Base-by-base conservation (phyloP, 805 yeast genomes). In the Candida caryicola region DNA sequence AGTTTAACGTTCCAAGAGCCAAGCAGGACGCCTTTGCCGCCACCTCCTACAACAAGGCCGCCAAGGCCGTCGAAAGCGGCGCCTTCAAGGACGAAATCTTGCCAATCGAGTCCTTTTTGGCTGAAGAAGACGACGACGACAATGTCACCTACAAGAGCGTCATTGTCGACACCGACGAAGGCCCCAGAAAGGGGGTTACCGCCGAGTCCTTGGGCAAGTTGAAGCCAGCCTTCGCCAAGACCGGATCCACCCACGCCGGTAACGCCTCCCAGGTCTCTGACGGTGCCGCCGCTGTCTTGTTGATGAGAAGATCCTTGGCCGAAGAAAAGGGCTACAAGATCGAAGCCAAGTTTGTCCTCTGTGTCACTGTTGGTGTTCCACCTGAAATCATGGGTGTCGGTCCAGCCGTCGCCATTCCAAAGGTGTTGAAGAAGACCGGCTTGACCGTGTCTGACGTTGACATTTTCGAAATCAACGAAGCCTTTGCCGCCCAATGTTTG, bases 381-480 rank as follows among this genome's bases (percentile, higher is more conserved):
- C 97, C 97, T 16, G 95, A 88, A 66, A 79, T 90, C 44, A 91
- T 91, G 99, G 99, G 98, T 42, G 81, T 91, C 53, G 99, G 98
- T 31, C 99, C 99, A 41, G 97, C 95, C 18, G 79, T 76, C 53
- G 99, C 98, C 43, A 90, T 91, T 54, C 98, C 99, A 45, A 77
- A 76, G 39, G 82, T 87, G 14, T 75, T 91, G 49, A 70, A 74
- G 60, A 78, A 77, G 55, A 51, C 70, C 37, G 81, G 82, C 26
- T 60, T 90, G 43, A 64, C 72, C 5, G 71, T 76, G 19, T 73
- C 75, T 33, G 95, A 89, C 51, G 67, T 91, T 39, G 73, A 77
- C 34, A 75, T 88, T 27, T 90, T 75, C 60, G 98, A 91, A 71
- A 81, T 91, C 57, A 90, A 90, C 65, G 98, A 91, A 72, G 97